Conservation (phyloP, 176 grass and related monocot species). For the Cenchrus fungigraminus region DNA sequence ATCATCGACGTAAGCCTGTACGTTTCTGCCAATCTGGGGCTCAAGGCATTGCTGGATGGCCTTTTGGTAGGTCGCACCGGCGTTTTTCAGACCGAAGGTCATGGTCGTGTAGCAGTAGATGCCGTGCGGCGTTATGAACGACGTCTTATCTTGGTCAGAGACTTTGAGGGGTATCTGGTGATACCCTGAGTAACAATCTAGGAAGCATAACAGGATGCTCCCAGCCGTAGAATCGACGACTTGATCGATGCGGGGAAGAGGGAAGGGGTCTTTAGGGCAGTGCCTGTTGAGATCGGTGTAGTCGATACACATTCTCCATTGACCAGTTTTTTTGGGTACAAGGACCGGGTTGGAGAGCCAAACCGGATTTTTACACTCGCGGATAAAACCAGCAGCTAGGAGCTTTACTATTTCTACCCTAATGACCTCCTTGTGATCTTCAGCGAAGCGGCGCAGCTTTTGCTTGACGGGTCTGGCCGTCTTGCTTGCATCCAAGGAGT, state of each 20-base stretch:
- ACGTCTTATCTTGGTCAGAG: neutral
- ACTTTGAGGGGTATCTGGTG: neutral
- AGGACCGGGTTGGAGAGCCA: neutral
- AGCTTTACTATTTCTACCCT: neutral
- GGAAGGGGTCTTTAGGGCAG: neutral
- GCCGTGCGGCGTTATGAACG: neutral
- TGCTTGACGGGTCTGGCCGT: neutral
- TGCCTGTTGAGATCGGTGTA: neutral
- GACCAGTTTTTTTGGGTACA: neutral
- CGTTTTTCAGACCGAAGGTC: neutral
- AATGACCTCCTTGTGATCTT: neutral
- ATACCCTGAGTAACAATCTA: neutral
- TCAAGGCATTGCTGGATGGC: neutral
- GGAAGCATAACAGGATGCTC: neutral
- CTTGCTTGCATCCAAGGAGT: neutral
- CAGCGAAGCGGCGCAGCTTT: neutral
- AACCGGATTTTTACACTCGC: neutral
- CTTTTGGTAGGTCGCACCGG: neutral
- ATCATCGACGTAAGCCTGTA: neutral
- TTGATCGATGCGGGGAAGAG: neutral
- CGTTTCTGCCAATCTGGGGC: neutral
- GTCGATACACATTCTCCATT: neutral
- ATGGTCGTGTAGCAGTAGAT: neutral
- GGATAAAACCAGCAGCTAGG: neutral
- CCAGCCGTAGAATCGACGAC: neutral